Conservation (phyloP, 2,329 filamentous ascomycete genomes). For the Remersonia thermophila region DNA sequence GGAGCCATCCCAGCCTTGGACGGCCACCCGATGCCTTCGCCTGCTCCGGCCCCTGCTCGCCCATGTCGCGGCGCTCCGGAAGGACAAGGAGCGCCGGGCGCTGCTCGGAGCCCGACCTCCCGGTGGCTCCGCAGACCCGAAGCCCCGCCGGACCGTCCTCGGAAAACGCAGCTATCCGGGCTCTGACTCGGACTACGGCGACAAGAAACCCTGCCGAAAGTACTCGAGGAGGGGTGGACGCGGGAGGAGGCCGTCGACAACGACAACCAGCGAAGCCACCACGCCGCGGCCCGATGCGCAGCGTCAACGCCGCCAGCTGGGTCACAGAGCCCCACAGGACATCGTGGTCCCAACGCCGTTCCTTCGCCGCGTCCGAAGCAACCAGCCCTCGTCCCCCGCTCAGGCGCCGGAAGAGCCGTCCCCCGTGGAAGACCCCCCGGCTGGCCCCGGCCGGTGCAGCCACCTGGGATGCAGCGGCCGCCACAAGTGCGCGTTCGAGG, state of each 20-base stretch:
- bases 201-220: conserved; percentile 11
- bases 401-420: conserved; percentile 2
- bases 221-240: conserved; percentile 13
- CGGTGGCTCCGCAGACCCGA: too few relatives aligned
- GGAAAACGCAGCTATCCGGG: conserved; percentile 11
- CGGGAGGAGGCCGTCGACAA: conserved; percentile 1
- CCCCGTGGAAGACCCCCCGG: not conserved
- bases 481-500: conserved; percentile 20
- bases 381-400: conserved; percentile 20
- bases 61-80: conserved; percentile 29
- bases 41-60: conserved; percentile 35
- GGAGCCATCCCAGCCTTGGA: conserved; percentile 26
- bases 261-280: conserved; percentile 1
- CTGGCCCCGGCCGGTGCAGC: conserved; percentile 5
- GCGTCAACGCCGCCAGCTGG: conserved; percentile 6
- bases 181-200: conserved; percentile 9
- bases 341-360: conserved; percentile 22
- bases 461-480: conserved; percentile 4
- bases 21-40: conserved; percentile 33
- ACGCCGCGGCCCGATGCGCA: conserved; percentile 7
- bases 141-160: too few relatives aligned
- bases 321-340: conserved; percentile 14
- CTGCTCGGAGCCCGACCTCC: not conserved
- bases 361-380: conserved; percentile 20
- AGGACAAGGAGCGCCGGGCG: conserved; percentile 18